A percentile compares a stretch with the other conserved stretches of the same genome.
These are phyloP conservation scores for Boletus bicolor DNA, from an alignment of 768 basidiomycete species.

Conservation along the genomic window DNA sequence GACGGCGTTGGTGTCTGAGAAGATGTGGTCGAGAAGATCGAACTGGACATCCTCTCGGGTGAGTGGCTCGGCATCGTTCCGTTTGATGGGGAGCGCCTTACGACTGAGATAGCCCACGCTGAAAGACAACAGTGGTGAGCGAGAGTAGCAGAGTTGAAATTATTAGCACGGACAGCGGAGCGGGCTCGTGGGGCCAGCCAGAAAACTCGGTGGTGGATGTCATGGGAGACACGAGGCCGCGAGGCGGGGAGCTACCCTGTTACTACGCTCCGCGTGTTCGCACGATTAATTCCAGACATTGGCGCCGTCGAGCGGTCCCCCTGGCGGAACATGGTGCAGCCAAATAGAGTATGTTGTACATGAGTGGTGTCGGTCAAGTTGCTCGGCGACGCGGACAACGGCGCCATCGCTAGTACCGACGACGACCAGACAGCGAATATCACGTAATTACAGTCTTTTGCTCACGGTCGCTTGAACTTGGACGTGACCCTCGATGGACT, in stretches of 20 bases:
- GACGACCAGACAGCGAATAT: conserved; percentile 9
- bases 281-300: conserved; percentile 23
- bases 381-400: conserved; percentile 3
- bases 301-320: conserved; percentile 13
- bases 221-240: conserved; percentile 42
- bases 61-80: conserved; percentile 78
- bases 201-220: conserved; percentile 40
- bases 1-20: conserved; percentile 60
- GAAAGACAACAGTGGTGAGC: conserved; percentile 13
- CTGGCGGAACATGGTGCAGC: not conserved
- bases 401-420: conserved; percentile 9
- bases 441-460: conserved; percentile 26
- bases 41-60: conserved; percentile 84
- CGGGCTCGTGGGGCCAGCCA: conserved; percentile 47
- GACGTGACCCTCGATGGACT: conserved; percentile 14
- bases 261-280: conserved; percentile 24
- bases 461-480: conserved; percentile 17
- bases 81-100: conserved; percentile 71
- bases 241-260: conserved; percentile 28
- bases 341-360: not conserved
- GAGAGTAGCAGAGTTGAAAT: conserved; percentile 8
- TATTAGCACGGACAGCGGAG: conserved; percentile 46
- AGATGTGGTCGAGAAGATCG: conserved; percentile 79
- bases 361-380: not conserved
- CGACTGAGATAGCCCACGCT: conserved; percentile 61